Percentiles rank a stretch among this genome's conserved stretches.
Conservation (phyloP, 768 basidiomycete genomes). For the Porpolomopsis calyptriformis region DNA sequence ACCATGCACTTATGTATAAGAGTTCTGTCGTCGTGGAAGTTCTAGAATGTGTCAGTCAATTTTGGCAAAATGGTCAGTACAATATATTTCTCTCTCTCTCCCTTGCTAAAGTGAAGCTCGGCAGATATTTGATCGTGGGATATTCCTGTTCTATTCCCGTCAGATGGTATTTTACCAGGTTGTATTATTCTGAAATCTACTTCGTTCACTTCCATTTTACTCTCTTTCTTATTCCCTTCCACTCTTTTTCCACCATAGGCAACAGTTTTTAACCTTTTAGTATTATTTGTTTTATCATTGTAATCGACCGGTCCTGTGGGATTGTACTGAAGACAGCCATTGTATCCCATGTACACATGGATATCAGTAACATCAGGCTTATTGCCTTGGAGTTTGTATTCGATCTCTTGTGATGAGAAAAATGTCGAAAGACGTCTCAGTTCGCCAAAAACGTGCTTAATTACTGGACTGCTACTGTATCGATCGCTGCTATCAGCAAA, state of each 20-base stretch:
- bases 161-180: background rate
- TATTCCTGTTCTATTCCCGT: background rate
- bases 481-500: background rate
- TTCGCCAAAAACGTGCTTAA: too few relatives aligned
- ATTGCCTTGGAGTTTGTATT: too few relatives aligned
- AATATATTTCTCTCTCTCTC: background rate
- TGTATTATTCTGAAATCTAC: background rate
- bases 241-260: background rate
- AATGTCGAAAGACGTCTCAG: too few relatives aligned
- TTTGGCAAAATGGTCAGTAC: constrained; percentile 30
- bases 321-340: background rate
- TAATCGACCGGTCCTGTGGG: background rate
- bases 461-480: too few relatives aligned
- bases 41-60: constrained; percentile 55
- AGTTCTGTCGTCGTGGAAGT: constrained; percentile 80
- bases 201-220: background rate
- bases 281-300: background rate
- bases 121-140: background rate
- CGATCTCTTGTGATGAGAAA: too few relatives aligned
- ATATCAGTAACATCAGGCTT: background rate
- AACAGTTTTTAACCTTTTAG: too few relatives aligned
- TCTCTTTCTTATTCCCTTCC: background rate
- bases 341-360: background rate
- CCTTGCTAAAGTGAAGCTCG: background rate
- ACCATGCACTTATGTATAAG: constrained; percentile 90